A percentile compares a stretch with the other conserved stretches of the same genome.
Evolutionary conservation across 495 filamentous ascomycete genomes (phyloP).

Genomic region (Aspergillus ellipticus): DNA sequence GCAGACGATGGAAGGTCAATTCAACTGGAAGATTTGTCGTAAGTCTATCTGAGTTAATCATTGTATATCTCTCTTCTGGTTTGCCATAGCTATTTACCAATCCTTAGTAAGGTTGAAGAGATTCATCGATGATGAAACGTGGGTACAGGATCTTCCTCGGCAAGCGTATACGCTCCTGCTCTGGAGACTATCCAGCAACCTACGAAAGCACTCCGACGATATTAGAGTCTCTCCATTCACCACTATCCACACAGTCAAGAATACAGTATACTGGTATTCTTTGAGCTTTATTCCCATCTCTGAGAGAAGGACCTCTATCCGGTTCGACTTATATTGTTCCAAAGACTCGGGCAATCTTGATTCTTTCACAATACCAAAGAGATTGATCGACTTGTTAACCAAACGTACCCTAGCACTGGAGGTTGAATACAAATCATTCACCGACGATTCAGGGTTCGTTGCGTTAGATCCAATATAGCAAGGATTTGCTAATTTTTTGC

Average conservation of each 20-base stretch:
- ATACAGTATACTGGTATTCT: conserved; percentile 14
- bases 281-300: conserved; percentile 19
- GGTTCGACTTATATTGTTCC: conserved; percentile 20
- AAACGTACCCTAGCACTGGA: conserved; percentile 8
- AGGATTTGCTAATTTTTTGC: neutral
- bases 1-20: conserved; percentile 32
- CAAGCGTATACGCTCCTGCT: neutral
- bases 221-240: conserved; percentile 17
- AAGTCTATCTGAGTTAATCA: neutral
- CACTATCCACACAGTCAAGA: conserved; percentile 12
- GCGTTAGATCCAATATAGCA: neutral
- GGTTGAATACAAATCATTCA: conserved; percentile 5
- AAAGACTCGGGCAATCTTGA: neutral
- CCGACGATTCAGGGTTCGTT: neutral
- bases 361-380: neutral
- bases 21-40: conserved; percentile 47
- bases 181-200: neutral
- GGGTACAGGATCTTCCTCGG: neutral
- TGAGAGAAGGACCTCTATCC: conserved; percentile 16
- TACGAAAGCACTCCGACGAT: neutral
- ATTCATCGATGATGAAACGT: neutral
- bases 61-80: too few species aligned
- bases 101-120: neutral
- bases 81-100: too few species aligned
- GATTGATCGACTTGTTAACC: neutral